Evolutionary conservation across 1,284 basidiomycete species (phyloP), one percentile per base, ranked within the genome.

Genomic region (Cystobasidium slooffiae): DNA sequence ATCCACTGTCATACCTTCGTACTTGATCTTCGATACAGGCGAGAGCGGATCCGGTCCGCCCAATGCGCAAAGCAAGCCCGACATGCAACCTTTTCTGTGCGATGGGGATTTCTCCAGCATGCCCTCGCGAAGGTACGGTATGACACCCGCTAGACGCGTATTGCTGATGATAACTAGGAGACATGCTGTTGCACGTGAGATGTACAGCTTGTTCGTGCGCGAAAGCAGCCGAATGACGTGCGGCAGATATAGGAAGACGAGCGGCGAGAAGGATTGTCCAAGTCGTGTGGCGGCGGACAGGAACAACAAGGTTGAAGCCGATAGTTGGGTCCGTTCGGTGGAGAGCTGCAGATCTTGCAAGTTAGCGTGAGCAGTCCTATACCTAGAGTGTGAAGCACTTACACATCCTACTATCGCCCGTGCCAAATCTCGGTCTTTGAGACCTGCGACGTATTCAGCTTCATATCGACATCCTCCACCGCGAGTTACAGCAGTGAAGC

Each of bases 191-290:
- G 90, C 88, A 41, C 91, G 88, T 56, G 85, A 85, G 76, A 89
- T 83, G 80, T 91, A 88, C 65, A 94, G 88, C 82, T 92, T 94
- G 85, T 91, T 93, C 14, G 91, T 86, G n/a, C 91, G 87, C 47
- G 87, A 85, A 75, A 90, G 91, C 39, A 93, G 84, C 1, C 84
- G 83, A 18, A 94, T 84, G 24, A 94, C 83, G 9, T 88, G 84
- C 0, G 92, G 91, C 49, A 92, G 79, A 80, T 90, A 89, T 41
- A 88, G 80, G 8, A 87, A 83, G 6, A 93, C 82, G n/a, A 93
- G 85, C 1, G 88, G 85, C 61, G 90, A 89, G 79, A 93, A 93
- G 7, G 84, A 83, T 14, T 83, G 81, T 24, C 87, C 89, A 7
- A 94, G 84, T 0, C 85, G 86, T 0, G 84, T 84, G 31, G 88